Base-by-base conservation (phyloP, 176 grass and related monocot species). In the Eleusine indica region DNA sequence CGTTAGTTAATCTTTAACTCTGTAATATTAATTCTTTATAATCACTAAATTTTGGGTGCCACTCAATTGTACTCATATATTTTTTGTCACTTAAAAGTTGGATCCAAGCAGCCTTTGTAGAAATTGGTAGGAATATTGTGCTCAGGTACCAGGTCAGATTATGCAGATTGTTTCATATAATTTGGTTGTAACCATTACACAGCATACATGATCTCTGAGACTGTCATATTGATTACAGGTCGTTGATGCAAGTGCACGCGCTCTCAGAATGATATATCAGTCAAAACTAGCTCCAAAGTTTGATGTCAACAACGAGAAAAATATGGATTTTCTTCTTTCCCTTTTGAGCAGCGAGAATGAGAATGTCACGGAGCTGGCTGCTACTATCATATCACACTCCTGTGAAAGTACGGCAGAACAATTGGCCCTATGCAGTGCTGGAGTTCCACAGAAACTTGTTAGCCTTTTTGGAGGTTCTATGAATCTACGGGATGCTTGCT, bases 221-320 rank as follows among this genome's bases (percentile, higher is more conserved):
- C 74, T 76, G 68, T 53, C 4, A 63, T 76, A 70, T 44, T 75
- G 58, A 68, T 94, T 77, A 74, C 81, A 99, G 96, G 96, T 94
- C 77, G 88, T 96, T 3, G 89, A 99, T 90, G 93, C 91, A 78
- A 91, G 87, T 81, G 96, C 93, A 48, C 93, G 96, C 73, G 92
- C 96, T 86, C 96, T 99, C 81, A 91, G 91, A 92, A 99, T 99
- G 88, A 94, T 99, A 83, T 99, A 92, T 83, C 93, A 96, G 78
- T 96, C 96, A 82, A 96, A 93, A 80, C 70, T 92, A 79, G 86
- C 93, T 85, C 91, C 93, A 22, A 99, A 90, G 30, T 94, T 90
- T 85, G 93, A 99, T 85, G 81, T 94, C 53, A 90, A 91, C 67
- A 74, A 75, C 80, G 91, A 92, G 60, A 83, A 96, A 88, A 99